Base-by-base conservation (phyloP, 176 grass and related monocot genomes). In the Typha latifolia region DNA sequence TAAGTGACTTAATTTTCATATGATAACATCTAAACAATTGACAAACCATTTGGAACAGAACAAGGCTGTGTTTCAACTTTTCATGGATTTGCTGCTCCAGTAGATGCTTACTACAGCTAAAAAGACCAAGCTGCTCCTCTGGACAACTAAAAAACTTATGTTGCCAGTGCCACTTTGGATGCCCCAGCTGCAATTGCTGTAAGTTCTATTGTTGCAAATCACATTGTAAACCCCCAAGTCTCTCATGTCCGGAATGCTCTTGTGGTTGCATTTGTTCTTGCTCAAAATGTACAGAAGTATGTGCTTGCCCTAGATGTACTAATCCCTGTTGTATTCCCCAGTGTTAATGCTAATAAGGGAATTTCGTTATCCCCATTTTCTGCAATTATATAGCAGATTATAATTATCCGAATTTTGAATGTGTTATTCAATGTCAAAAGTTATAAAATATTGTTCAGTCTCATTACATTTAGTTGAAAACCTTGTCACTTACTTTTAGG, bases 351-450 rank as follows among this genome's bases (percentile, higher is more conserved):
- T 76, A 23, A 76, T 67, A 10, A 43, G 5, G 37, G 37, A 8
- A 43, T 43, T 43, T 43, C 10, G 37, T 43, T 9, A 9, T 43
- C 8, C 37, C 37, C 7, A 43, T 43, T 43, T 43, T 43, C 37
- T 43, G 37, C 34, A 37, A 5, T 37, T 37, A 37, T 6, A 37
- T 37, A 2, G 34, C 7, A 8, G 34, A 37, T 37, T 37, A 37
- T 37, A 37, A 37, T 37, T 37, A 4, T 37, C 7, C 7, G 78
- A 81, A 69, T 78, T 85, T 69, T 85, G 83, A 78, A 78, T 85
- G 49, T 85, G 78, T 74, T 43, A 43, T 43, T 43, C 27, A 29
- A 29, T 3, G 27, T 29, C 27, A 29, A 29, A 26, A 3, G 27
- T 29, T 29, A 29, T 29, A 29, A 29, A 29, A 29, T 29, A 29